Evolutionary conservation across 1,284 basidiomycete species (phyloP), one percentile per base, ranked within the genome.

Genomic region (Retiboletus flavoniger): DNA sequence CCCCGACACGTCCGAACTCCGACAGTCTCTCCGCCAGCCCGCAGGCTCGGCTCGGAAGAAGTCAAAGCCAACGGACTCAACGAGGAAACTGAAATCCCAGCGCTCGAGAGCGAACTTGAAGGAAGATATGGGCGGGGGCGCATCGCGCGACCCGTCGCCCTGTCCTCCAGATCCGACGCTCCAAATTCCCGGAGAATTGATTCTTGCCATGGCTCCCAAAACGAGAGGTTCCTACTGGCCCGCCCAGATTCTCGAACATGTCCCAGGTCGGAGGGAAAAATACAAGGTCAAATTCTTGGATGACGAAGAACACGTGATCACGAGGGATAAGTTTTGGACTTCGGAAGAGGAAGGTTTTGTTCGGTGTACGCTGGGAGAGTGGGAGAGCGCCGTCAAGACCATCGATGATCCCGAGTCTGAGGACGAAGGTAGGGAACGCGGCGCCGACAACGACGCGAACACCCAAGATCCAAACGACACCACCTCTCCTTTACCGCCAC

Each of bases 241-340:
- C 7, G 87, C 83, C 2, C 72, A 74, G 63, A 69, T 90, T 42
- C 63, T 82, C n/a, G 71, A 62, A 3, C 87, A 84, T 61, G 55
- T 81, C 24, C 67, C 66, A 1, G 66, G 39, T 10, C 61, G 65
- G 9, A 71, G 67, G 48, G 71, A 70, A 60, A 72, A 54, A 57
- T 90, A 87, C 64, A 65, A 59, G 29, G 72, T 87, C 11, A 66
- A 73, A 19, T 90, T 80, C 68, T 72, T 87, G 56, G 87, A 89
- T 55, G 75, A 73, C 1, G 72, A 70, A 14, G 55, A 70, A 29
- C 62, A 72, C 40, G 57, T 62, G 1, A 68, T 89, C 21, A 68
- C 78, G 1, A 64, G 77, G 35, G 72, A 75, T 40, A 76, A 71
- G 74, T 88, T 90, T 62, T 84, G 74, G 67, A 78, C 77, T 0